Evolutionary conservation across 129 eudicot genomes (phyloP), one percentile per base, ranked within the genome.

Genomic region (Flaveria ramosissima): DNA sequence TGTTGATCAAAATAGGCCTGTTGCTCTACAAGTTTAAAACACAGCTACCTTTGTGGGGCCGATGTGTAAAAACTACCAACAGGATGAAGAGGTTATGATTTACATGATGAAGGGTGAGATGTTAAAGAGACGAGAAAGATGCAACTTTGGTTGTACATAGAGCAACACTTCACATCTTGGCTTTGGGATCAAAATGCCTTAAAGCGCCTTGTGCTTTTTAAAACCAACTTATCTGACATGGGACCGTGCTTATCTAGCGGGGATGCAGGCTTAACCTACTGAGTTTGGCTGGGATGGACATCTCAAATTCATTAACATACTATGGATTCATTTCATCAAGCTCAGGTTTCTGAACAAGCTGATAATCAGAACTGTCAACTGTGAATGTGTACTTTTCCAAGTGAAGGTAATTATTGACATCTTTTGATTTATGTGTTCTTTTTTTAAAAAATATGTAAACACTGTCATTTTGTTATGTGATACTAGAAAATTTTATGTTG

Each of bases 191-290:
- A 0, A 12, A 48, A 48, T 13, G 53, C n/a, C 17, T 12, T 1
- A 13, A 1, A 48, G n/a, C n/a, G 53, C 53, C 53, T 48, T 4
- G 6, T 16, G 59, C 8, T 52, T 52, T n/a, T 52, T 52, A 16
- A 52, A 52, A 52, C 59, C 21, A n/a, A 52, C 27, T 56, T 56
- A 68, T 68, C 12, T 21, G 73, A 48, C 17, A 48, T 48, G 53
- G 32, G 32, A 20, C 14, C 47, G 36, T 36, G 46, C 48, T 66
- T 36, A 68, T 45, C 56, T 45, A 55, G 39, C 39, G 1, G 36
- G 73, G 73, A 41, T 68, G 73, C 57, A 23, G 73, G 56, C 73
- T 43, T 8, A 36, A 36, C 48, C 50, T 36, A 36, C 26, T n/a
- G 50, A 17, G 71, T 39, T 39, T 66, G 50, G 26, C n/a, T 66